Evolutionary conservation across 139 green algal species (phyloP).

Genomic region (Picochlorum sp.): DNA sequence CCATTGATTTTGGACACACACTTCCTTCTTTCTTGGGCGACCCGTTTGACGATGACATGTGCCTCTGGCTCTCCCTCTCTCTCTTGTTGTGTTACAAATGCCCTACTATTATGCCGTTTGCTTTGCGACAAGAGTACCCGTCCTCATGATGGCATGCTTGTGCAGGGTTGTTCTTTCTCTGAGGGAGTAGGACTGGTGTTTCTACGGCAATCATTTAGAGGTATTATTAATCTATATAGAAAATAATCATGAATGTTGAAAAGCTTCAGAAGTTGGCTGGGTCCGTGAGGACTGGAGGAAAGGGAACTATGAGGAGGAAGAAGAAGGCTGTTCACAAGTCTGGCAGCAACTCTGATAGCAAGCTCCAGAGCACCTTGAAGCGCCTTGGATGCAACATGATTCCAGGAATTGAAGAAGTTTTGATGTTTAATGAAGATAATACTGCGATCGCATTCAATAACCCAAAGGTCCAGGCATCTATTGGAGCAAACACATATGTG

Average conservation of each 20-base stretch:
- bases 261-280: slow-evolving; percentile 87
- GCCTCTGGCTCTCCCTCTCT: no score
- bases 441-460: slow-evolving; percentile 92
- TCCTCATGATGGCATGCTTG: no score
- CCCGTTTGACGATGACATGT: no score
- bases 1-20: no score
- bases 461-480: slow-evolving; percentile 98
- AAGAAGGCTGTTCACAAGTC: slow-evolving; percentile 98
- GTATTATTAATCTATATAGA: not conserved
- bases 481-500: slow-evolving; percentile 98
- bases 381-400: slow-evolving; percentile 97
- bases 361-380: slow-evolving; percentile 94
- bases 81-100: no score
- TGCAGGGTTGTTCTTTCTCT: no score
- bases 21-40: no score
- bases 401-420: slow-evolving; percentile 98
- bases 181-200: not conserved
- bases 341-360: slow-evolving; percentile 92
- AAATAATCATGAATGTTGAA: slow-evolving; percentile 79
- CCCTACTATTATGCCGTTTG: no score
- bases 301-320: slow-evolving; percentile 94
- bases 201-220: not conserved
- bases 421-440: slow-evolving; percentile 90
- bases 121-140: no score
- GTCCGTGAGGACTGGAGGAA: slow-evolving; percentile 87